These are phyloP conservation scores for Syzygium aqueum DNA, from an alignment of 345 rosid species.

Conservation along the genomic window DNA sequence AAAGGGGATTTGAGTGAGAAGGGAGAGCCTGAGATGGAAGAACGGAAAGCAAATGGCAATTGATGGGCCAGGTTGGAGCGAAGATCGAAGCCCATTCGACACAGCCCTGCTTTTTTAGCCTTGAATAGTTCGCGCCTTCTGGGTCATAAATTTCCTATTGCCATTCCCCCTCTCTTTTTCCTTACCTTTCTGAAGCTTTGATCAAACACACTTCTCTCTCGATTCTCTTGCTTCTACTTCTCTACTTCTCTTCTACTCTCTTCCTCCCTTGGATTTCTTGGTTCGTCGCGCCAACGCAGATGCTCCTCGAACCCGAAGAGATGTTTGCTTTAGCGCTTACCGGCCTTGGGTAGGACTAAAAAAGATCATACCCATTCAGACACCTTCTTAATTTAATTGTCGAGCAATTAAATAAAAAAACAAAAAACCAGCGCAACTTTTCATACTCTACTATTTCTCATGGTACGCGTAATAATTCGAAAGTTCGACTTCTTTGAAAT, in stretches of 20 bases:
- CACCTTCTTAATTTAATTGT: background rate
- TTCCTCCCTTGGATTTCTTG: background rate
- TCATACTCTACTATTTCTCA: background rate
- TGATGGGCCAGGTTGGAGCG: background rate
- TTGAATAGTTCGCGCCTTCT: background rate
- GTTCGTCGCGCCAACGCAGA: background rate
- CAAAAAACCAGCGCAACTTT: background rate
- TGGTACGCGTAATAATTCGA: background rate
- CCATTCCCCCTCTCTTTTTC: background rate
- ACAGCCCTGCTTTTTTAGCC: background rate
- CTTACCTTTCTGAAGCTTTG: background rate
- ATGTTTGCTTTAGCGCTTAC: background rate
- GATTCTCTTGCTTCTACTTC: background rate
- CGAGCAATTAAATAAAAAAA: background rate
- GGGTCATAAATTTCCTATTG: background rate
- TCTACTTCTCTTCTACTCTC: too few relatives aligned
- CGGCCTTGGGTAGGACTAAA: background rate
- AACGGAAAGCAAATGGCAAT: background rate
- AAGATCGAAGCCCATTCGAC: background rate
- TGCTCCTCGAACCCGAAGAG: background rate
- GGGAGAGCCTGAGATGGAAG: too few relatives aligned
- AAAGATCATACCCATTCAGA: background rate
- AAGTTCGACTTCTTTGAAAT: background rate
- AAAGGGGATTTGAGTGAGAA: too few relatives aligned
- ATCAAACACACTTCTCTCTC: background rate